Base-by-base conservation (phyloP, 31 red algal genomes). In the Pterothamnion heteromorphum region DNA sequence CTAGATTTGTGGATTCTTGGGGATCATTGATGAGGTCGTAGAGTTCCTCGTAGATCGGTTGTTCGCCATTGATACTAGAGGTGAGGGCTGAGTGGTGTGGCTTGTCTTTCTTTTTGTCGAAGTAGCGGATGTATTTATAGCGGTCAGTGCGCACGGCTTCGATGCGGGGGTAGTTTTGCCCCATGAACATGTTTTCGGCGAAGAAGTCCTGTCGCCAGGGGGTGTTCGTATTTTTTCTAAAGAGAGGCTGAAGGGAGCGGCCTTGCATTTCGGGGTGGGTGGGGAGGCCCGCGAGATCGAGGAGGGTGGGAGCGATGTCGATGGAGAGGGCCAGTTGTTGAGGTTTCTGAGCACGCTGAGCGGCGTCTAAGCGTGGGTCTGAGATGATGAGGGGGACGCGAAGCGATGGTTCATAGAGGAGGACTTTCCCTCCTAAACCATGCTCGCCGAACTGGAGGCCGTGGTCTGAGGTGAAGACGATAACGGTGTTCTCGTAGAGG, bases 361-460 rank as follows among this genome's bases (percentile, higher is more conserved):
- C 4, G 4, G 23, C 30, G 58, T 58, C 27, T 39, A n/a, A 31
- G 5, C 20, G 14, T 5, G 85, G 85, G 36, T 88, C 41, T 20
- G 36, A 39, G 20, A 88, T 64, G 9, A 88, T 18, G 20, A 88
- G 22, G 5, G 85, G 85, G 36, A 88, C 58, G 21, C 24, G 85
- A 20, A 88, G 36, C 33, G 85, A 41, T 26, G 41, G 9, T 44
- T 88, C 85, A 64, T 88, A 88, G 9, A 88, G 41, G 14, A 88
- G 4, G 5, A 31, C 36, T 88, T 88, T 88, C 14, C 58, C 85
- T 14, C 21, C 41, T 4, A 4, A 88, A 4, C 85, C 85, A 26
- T 88, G 85, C 18, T 88, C 85, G 33, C 85, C 85, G 21, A 88
- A 88, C 36, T 58, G 58, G 27, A 88, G 58, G 27, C 85, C 85